Percentiles rank a stretch among this genome's conserved stretches.
phyloP scores from a whole-genome alignment of 495 filamentous ascomycete genomes.

The Podospora australis region DNA sequence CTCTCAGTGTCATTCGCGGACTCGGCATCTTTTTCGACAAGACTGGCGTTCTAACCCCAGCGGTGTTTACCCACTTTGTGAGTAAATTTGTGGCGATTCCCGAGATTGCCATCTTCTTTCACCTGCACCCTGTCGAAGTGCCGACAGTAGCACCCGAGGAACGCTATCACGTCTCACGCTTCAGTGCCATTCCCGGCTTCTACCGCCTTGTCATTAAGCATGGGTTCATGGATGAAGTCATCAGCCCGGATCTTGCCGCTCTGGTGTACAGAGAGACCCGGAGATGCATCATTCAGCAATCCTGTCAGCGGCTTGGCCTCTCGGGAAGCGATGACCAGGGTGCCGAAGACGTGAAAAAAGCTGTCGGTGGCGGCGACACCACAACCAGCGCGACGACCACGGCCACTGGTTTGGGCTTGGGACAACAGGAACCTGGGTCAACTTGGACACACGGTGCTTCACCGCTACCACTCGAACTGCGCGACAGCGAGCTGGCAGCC shows the following conservation, averaged over 20 bases:
- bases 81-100: slow-evolving; percentile 50
- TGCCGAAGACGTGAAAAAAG: slow-evolving; percentile 2
- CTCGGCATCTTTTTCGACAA: slow-evolving; percentile 60
- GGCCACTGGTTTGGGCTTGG: neutral
- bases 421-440: neutral
- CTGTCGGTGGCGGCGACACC: slow-evolving; percentile 2
- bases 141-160: slow-evolving; percentile 37
- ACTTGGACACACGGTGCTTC: slow-evolving; percentile 3
- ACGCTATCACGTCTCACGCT: slow-evolving; percentile 28
- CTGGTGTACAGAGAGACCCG: slow-evolving; percentile 56
- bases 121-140: slow-evolving; percentile 46
- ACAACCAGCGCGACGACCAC: neutral
- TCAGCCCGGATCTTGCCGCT: slow-evolving; percentile 50
- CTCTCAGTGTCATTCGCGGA: slow-evolving; percentile 38
- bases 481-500: slow-evolving; percentile 24
- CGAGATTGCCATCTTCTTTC: slow-evolving; percentile 51
- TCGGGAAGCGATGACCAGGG: slow-evolving; percentile 5
- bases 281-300: slow-evolving; percentile 41
- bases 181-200: slow-evolving; percentile 40
- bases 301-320: slow-evolving; percentile 11
- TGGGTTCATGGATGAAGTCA: slow-evolving; percentile 57
- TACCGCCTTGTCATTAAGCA: slow-evolving; percentile 60
- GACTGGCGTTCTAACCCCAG: slow-evolving; percentile 42
- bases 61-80: slow-evolving; percentile 53
- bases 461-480: slow-evolving; percentile 45